A percentile compares a stretch with the other conserved stretches of the same genome.
Conservation (phyloP, 768 basidiomycete species). For the Tulasnella sp. region DNA sequence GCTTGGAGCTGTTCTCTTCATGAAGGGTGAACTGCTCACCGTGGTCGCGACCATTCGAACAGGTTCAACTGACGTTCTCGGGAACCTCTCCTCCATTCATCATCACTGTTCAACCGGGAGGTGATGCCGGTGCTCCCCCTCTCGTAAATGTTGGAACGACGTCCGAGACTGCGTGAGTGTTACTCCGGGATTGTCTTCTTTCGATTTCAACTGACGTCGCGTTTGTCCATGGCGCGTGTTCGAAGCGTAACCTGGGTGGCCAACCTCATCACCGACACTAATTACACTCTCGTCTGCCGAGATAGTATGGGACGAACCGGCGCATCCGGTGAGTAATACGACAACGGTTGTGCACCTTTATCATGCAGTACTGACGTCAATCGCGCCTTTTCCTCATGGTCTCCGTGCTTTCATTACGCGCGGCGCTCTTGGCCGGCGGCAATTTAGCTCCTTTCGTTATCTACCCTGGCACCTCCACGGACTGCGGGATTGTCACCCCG, state of each 20-base stretch:
- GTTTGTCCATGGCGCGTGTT: background rate
- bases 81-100: slow-evolving; percentile 14
- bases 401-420: background rate
- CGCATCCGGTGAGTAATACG: background rate
- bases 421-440: background rate
- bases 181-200: background rate
- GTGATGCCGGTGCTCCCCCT: background rate
- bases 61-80: slow-evolving; percentile 8
- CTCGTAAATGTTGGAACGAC: background rate
- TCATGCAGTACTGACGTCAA: background rate
- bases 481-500: background rate
- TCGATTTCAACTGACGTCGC: background rate
- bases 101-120: background rate
- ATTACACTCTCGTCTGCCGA: background rate
- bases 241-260: background rate
- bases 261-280: background rate
- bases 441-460: background rate
- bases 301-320: background rate
- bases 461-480: background rate
- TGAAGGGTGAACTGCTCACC: background rate
- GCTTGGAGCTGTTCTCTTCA: background rate
- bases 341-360: background rate
- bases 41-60: background rate
- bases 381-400: background rate
- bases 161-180: background rate